These are phyloP conservation scores for Rhododendron vialii DNA, from an alignment of 148 eudicot species.

Conservation along the genomic window DNA sequence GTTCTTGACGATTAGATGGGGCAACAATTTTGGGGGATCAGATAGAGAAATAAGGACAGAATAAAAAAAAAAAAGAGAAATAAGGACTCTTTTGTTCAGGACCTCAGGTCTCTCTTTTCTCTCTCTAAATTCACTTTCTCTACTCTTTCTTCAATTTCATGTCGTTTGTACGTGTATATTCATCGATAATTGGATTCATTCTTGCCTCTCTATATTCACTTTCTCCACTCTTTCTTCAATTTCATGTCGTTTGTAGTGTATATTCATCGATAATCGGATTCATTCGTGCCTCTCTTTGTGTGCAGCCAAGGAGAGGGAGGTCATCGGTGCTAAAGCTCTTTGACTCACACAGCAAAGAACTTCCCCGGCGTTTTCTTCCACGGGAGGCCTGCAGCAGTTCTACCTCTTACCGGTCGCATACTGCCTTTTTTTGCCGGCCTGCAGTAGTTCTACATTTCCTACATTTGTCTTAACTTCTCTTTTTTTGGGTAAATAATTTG, in stretches of 20 bases:
- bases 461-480: neutral
- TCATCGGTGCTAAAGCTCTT: conserved; percentile 59
- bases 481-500: neutral
- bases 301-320: conserved; percentile 80
- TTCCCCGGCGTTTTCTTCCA: conserved; percentile 82
- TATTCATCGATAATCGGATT: neutral
- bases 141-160: no score
- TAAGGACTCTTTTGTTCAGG: no score
- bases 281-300: neutral
- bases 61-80: no score
- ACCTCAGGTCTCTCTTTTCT: no score
- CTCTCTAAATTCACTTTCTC: no score
- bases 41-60: no score
- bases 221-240: neutral
- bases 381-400: conserved; percentile 57
- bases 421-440: conserved; percentile 74
- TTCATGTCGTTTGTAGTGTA: neutral
- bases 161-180: no score
- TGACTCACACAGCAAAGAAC: conserved; percentile 64
- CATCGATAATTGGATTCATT: no score
- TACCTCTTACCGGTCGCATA: conserved; percentile 79
- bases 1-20: no score
- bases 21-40: no score
- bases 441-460: neutral
- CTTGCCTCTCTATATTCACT: neutral